A percentile compares a stretch with the other conserved stretches of the same genome.
These are phyloP conservation scores for Lodderomyces beijingensis DNA, from an alignment of 1,139 yeast genomes.

Conservation along the genomic window DNA sequence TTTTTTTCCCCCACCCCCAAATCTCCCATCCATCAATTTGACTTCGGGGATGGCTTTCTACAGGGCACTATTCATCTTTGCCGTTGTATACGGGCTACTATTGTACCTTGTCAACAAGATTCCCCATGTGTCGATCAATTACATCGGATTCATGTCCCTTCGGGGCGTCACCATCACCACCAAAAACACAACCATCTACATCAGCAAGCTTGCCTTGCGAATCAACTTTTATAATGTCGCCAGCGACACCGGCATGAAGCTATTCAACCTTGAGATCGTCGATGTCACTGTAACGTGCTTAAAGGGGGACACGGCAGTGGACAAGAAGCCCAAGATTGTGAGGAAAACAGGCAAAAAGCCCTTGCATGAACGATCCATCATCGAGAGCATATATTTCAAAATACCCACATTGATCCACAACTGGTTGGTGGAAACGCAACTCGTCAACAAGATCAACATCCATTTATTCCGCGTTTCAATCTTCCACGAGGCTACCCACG, in stretches of 20 bases:
- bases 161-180: constrained; percentile 25
- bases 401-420: constrained; percentile 14
- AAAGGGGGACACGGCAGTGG: neutral
- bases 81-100: constrained; percentile 16
- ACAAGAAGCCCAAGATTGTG: neutral
- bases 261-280: constrained; percentile 26
- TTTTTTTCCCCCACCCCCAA: too few relatives aligned
- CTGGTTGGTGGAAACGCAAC: constrained; percentile 15
- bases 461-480: constrained; percentile 25
- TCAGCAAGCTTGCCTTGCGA: constrained; percentile 22
- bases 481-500: constrained; percentile 15
- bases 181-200: constrained; percentile 15
- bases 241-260: constrained; percentile 26
- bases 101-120: constrained; percentile 25
- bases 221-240: constrained; percentile 23
- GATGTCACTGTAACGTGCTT: constrained; percentile 21
- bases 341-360: constrained; percentile 1
- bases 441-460: constrained; percentile 31
- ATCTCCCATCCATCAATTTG: too few relatives aligned
- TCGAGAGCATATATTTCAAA: constrained; percentile 8
- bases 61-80: constrained; percentile 7
- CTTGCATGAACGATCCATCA: constrained; percentile 7
- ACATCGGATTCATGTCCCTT: constrained; percentile 36
- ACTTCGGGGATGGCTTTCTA: too few relatives aligned
- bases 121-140: constrained; percentile 31